These are phyloP conservation scores for Leccinum broughii DNA, from an alignment of 768 basidiomycete genomes.

Conservation along the genomic window DNA sequence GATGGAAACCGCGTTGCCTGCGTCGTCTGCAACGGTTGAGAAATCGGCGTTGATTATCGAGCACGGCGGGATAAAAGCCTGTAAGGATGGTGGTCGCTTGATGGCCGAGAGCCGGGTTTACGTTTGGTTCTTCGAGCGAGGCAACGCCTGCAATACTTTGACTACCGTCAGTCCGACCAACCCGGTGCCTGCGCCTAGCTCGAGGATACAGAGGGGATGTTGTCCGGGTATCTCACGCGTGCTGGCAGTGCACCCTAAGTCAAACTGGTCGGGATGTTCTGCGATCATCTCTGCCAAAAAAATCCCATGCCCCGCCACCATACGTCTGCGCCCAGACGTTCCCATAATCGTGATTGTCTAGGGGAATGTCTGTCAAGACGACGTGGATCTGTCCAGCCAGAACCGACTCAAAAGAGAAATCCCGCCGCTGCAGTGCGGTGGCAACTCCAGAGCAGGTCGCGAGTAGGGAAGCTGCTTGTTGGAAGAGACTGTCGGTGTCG, in stretches of 20 bases:
- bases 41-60: slow-evolving; percentile 46
- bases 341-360: slow-evolving; percentile 65
- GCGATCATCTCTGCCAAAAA: slow-evolving; percentile 73
- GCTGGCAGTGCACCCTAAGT: slow-evolving; percentile 26
- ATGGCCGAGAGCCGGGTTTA: neutral
- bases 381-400: slow-evolving; percentile 34
- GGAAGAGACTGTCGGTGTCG: slow-evolving; percentile 42
- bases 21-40: neutral
- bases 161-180: slow-evolving; percentile 46
- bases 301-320: slow-evolving; percentile 73
- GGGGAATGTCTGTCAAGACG: slow-evolving; percentile 62
- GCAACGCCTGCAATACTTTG: slow-evolving; percentile 28
- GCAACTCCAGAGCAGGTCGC: slow-evolving; percentile 65
- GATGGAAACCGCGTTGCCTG: slow-evolving; percentile 18
- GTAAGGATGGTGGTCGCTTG: slow-evolving; percentile 37
- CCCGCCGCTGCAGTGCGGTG: slow-evolving; percentile 53
- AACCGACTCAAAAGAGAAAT: slow-evolving; percentile 44
- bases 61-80: slow-evolving; percentile 29
- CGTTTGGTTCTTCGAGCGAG: neutral
- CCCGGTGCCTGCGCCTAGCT: slow-evolving; percentile 60
- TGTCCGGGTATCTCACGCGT: neutral
- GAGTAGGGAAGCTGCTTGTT: slow-evolving; percentile 60
- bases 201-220: slow-evolving; percentile 42
- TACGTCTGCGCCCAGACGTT: slow-evolving; percentile 90
- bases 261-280: slow-evolving; percentile 54